A percentile compares a stretch with the other conserved stretches of the same genome.
Evolutionary conservation across 2,329 filamentous ascomycete species (phyloP).

Genomic region (Fusarium globosum): DNA sequence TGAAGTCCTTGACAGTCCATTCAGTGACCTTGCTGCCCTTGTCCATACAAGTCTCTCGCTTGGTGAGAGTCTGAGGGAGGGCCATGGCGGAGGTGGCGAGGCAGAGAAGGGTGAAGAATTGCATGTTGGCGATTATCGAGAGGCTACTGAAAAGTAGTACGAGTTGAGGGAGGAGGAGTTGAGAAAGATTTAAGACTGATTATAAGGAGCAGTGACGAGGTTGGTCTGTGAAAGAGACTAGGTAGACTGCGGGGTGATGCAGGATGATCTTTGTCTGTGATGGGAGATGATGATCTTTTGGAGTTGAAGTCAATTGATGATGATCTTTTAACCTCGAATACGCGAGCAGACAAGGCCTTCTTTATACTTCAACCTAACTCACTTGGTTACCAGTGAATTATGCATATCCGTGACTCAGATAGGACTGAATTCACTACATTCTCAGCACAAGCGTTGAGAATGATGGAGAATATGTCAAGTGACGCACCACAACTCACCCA

Average conservation of each 20-base stretch:
- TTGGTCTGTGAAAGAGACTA: slow-evolving; percentile 10
- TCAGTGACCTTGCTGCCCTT: slow-evolving; percentile 36
- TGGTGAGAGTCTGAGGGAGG: slow-evolving; percentile 33
- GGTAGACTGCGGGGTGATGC: slow-evolving; percentile 10
- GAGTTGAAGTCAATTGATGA: slow-evolving; percentile 19
- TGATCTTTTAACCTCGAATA: not conserved
- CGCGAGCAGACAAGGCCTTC: slow-evolving; percentile 16
- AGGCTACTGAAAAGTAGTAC: not conserved
- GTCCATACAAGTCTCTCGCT: slow-evolving; percentile 39
- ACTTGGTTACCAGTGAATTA: not conserved
- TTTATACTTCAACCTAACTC: slow-evolving; percentile 25
- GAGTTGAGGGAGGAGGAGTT: not conserved
- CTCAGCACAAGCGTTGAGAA: slow-evolving; percentile 27
- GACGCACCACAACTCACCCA: slow-evolving; percentile 32
- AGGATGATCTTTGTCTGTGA: slow-evolving; percentile 34
- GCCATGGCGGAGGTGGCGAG: slow-evolving; percentile 45
- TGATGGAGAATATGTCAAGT: slow-evolving; percentile 30
- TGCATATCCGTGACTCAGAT: slow-evolving; percentile 2
- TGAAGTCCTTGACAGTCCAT: slow-evolving; percentile 59
- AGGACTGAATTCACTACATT: slow-evolving; percentile 35
- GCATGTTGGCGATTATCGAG: slow-evolving; percentile 35
- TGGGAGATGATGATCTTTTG: slow-evolving; percentile 13
- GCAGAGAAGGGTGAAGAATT: slow-evolving; percentile 43
- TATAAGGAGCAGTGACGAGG: slow-evolving; percentile 7
- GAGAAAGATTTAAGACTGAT: not conserved